Conservation (phyloP, 805 yeast species). For the Candida caryicola region DNA sequence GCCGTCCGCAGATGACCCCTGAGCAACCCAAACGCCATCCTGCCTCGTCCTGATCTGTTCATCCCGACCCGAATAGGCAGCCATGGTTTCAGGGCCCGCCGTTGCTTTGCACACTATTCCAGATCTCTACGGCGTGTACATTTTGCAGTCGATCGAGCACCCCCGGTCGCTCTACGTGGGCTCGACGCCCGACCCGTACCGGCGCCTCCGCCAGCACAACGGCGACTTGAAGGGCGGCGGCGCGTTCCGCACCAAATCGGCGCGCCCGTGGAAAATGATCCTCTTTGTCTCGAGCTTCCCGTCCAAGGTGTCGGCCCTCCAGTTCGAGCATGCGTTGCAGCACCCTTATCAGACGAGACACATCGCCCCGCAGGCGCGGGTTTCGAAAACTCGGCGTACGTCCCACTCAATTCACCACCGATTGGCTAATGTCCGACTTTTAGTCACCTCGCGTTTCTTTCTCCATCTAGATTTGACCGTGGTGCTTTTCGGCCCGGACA, state of each 20-base stretch:
- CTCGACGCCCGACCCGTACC: conserved; percentile 72
- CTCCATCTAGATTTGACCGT: conserved; percentile 44
- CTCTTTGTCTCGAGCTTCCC: conserved; percentile 70
- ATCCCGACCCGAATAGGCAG: too few relatives aligned
- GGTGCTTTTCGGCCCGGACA: conserved; percentile 37
- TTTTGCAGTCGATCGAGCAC: conserved; percentile 58
- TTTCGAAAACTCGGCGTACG: conserved; percentile 31
- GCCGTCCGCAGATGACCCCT: too few relatives aligned
- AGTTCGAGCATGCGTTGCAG: conserved; percentile 83
- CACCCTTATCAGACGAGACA: conserved; percentile 67
- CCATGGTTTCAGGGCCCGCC: not conserved
- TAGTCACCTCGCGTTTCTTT: conserved; percentile 46
- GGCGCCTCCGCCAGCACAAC: conserved; percentile 74
- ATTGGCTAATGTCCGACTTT: conserved; percentile 45
- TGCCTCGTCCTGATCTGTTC: too few relatives aligned
- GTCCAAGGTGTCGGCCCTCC: conserved; percentile 63
- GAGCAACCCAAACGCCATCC: too few relatives aligned
- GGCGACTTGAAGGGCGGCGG: conserved; percentile 65
- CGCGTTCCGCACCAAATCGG: conserved; percentile 62
- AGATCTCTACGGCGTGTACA: conserved; percentile 66
- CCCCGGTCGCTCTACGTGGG: conserved; percentile 70
- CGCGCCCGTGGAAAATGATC: conserved; percentile 74
- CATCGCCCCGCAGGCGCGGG: conserved; percentile 39
- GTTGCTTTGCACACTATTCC: conserved; percentile 14
- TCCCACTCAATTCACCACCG: conserved; percentile 43